These are phyloP conservation scores for Vaccinium darrowii DNA, from an alignment of 148 eudicot genomes.

Conservation along the genomic window DNA sequence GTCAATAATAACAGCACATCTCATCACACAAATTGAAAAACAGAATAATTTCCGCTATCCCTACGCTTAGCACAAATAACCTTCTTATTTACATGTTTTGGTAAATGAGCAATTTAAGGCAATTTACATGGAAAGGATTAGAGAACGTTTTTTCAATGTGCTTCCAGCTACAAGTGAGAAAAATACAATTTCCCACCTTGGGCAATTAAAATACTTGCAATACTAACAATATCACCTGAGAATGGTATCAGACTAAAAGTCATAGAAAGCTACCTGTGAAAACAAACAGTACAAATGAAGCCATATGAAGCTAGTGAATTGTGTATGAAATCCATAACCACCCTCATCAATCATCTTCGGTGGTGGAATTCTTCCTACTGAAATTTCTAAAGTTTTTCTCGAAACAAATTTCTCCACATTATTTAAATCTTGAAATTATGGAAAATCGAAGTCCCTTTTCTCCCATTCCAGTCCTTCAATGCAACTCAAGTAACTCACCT, in stretches of 20 bases:
- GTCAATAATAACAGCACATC: neutral
- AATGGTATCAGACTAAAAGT: neutral
- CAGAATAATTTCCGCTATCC: neutral
- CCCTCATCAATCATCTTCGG: neutral
- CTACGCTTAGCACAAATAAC: neutral
- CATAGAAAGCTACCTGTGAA: neutral
- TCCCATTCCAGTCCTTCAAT: neutral
- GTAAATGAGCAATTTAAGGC: neutral
- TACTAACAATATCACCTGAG: neutral
- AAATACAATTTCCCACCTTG: neutral
- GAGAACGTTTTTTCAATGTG: neutral
- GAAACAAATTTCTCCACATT: neutral
- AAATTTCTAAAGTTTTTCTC: neutral
- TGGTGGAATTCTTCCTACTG: neutral
- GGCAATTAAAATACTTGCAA: neutral
- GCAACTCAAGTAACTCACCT: constrained; percentile 43
- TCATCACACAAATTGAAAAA: neutral
- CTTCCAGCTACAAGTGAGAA: neutral
- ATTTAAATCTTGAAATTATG: neutral
- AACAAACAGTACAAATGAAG: neutral
- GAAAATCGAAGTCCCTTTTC: neutral
- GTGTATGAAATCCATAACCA: neutral
- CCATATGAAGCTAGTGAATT: neutral
- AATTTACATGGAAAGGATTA: neutral
- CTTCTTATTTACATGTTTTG: neutral